phyloP scores from a whole-genome alignment of 2,329 filamentous ascomycete genomes.

The Fusarium sacchari region DNA sequence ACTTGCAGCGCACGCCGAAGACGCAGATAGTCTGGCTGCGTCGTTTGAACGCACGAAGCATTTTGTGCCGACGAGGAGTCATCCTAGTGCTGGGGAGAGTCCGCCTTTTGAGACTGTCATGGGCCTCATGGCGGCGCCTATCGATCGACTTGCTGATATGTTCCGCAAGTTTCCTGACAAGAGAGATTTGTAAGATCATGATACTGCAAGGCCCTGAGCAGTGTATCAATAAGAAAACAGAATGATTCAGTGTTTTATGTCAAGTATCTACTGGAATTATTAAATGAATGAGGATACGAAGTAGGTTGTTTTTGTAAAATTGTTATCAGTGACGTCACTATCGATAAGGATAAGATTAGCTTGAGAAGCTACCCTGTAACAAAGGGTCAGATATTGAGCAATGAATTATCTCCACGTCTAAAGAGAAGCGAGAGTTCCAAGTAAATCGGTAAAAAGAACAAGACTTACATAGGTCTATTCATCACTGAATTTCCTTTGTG shows the following conservation, averaged over 20 bases:
- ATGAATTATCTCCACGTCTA: not conserved
- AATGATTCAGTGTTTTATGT: not conserved
- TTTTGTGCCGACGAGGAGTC: constrained; percentile 62
- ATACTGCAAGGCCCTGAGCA: too few relatives aligned
- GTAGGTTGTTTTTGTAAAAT: fast-evolving
- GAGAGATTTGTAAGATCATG: not conserved
- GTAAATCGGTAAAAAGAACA: fast-evolving
- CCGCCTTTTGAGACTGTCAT: constrained; percentile 66
- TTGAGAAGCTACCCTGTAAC: not conserved
- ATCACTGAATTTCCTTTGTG: not conserved
- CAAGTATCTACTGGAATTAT: not conserved
- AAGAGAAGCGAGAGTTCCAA: not conserved
- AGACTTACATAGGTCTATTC: not conserved
- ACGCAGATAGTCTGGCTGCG: constrained; percentile 38
- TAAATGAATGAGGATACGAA: too few relatives aligned
- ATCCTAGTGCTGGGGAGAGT: constrained; percentile 60
- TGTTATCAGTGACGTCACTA: not conserved
- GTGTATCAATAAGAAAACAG: too few relatives aligned
- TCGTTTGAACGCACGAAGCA: constrained; percentile 63
- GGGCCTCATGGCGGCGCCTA: constrained; percentile 64
- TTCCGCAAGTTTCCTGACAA: constrained; percentile 60
- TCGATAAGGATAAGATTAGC: not conserved
- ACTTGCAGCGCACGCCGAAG: too few relatives aligned
- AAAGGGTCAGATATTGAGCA: too few relatives aligned
- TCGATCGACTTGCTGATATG: constrained; percentile 65